These are phyloP conservation scores for Backusella westeae DNA, from an alignment of 192 early-diverging fungal species.

Conservation along the genomic window DNA sequence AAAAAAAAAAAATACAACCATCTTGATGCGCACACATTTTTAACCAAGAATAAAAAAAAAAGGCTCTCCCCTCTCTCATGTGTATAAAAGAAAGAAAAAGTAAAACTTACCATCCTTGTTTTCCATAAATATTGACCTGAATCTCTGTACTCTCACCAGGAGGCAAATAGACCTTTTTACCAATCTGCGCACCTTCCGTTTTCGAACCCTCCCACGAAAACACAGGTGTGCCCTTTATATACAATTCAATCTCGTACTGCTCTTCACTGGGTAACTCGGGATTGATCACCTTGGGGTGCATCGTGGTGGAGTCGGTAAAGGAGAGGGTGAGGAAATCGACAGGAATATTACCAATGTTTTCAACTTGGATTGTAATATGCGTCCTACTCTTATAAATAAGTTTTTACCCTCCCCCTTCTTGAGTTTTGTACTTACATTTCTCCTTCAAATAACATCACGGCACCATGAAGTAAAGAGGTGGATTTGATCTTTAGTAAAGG, in stretches of 20 bases:
- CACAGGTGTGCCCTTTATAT: slow-evolving; percentile 39
- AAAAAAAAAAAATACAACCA: no score
- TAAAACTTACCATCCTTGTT: slow-evolving; percentile 37
- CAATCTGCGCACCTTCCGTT: slow-evolving; percentile 19
- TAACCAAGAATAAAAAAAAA: neutral
- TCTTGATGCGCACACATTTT: neutral
- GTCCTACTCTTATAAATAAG: slow-evolving; percentile 25
- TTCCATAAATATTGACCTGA: slow-evolving; percentile 75
- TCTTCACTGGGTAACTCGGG: slow-evolving; percentile 60
- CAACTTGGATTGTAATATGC: slow-evolving; percentile 59
- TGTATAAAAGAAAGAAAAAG: neutral
- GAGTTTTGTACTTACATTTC: slow-evolving; percentile 42
- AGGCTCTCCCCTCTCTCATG: neutral
- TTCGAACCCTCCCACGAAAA: slow-evolving; percentile 50
- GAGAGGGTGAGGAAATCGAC: slow-evolving; percentile 66
- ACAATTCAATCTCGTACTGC: slow-evolving; percentile 75
- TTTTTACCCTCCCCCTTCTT: no score
- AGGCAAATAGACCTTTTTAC: slow-evolving; percentile 44
- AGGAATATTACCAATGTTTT: slow-evolving; percentile 70
- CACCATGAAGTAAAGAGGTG: slow-evolving; percentile 56
- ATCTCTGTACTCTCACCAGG: slow-evolving; percentile 51
- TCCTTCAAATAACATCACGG: slow-evolving; percentile 82
- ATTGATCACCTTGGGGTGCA: slow-evolving; percentile 6
- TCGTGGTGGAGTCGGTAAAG: slow-evolving; percentile 53
- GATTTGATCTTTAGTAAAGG: slow-evolving; percentile 68